Evolutionary conservation across 106 monocot species (phyloP), one percentile per base, ranked within the genome.

Genomic region (Cymbidium sinense): DNA sequence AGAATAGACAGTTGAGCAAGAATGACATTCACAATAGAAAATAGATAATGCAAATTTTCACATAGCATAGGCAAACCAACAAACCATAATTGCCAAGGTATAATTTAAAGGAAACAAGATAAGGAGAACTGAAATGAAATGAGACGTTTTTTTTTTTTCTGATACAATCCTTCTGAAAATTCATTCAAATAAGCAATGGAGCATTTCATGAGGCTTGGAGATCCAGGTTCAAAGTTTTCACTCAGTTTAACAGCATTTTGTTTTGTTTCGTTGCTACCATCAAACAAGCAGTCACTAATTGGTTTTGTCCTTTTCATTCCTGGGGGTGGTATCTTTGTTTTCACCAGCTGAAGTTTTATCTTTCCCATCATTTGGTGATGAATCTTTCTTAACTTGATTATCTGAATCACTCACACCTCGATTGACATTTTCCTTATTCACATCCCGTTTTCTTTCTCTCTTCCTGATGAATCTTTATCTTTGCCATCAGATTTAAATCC

Each of bases 401-500:
- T 19, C 37, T 36, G 71, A 33, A 34, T 70, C 64, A 64, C 0
- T 28, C 28, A 27, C 3, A 27, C 25, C 73, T 43, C 33, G 31
- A 21, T 27, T 43, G 2, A 41, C 23, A 17, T n/a, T 41, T 73
- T 73, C 11, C 2, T 73, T 73, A n/a, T 41, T 73, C 4, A 1
- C 23, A 39, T 73, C 73, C 18, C 33, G 11, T 43, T n/a, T n/a
- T 73, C 35, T 70, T 70, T 28, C 35, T 34, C 35, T 12, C 35
- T 70, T 33, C 70, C 18, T 70, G 70, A 0, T 36, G 19, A 34
- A 21, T 0, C 2, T 20, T 71, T 71, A 9, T 36, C 71, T 71
- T 71, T 71, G 71, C 21, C 71, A 71, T 39, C n/a, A 13, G 37
- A 37, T 71, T 35, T 37, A 71, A 39, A 20, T 21, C n/a, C 71